phyloP scores from a whole-genome alignment of 305 asterid genomes.

The Rubia peregrina region DNA sequence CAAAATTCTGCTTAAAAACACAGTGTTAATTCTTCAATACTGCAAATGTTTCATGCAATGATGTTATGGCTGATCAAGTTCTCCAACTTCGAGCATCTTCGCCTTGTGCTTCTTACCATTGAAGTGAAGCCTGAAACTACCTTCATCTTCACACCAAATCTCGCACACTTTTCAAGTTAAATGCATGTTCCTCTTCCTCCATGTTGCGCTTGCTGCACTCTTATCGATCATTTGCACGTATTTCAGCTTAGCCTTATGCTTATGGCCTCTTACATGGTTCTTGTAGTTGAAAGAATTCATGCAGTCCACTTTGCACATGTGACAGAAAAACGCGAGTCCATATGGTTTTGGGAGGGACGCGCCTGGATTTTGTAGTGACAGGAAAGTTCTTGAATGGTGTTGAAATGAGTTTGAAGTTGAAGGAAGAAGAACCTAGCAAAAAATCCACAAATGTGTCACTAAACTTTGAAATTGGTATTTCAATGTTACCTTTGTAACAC shows the following conservation, averaged over 20 bases:
- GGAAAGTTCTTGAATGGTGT: neutral
- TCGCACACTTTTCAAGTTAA: neutral
- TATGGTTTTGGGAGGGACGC: neutral
- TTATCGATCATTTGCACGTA: conserved; percentile 6
- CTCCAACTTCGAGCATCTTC: neutral
- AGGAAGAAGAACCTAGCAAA: neutral
- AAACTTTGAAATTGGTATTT: neutral
- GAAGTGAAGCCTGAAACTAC: neutral
- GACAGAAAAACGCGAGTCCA: conserved; percentile 20
- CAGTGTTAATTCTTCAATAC: too few relatives aligned
- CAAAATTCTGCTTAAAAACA: neutral
- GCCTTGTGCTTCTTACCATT: neutral
- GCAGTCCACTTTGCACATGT: conserved; percentile 36
- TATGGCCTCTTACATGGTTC: conserved; percentile 38
- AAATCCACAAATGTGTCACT: neutral
- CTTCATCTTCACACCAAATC: neutral
- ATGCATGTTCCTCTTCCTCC: neutral
- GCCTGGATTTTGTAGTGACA: neutral
- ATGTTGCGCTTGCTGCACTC: neutral
- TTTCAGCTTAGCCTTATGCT: conserved; percentile 39
- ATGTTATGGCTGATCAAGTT: neutral
- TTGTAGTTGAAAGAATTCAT: conserved; percentile 20
- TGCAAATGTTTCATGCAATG: neutral
- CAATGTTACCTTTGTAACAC: too few relatives aligned
- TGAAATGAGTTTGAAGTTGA: neutral